Evolutionary conservation across 176 grass and related monocot genomes (phyloP).

Genomic region (Triticum monococcum): DNA sequence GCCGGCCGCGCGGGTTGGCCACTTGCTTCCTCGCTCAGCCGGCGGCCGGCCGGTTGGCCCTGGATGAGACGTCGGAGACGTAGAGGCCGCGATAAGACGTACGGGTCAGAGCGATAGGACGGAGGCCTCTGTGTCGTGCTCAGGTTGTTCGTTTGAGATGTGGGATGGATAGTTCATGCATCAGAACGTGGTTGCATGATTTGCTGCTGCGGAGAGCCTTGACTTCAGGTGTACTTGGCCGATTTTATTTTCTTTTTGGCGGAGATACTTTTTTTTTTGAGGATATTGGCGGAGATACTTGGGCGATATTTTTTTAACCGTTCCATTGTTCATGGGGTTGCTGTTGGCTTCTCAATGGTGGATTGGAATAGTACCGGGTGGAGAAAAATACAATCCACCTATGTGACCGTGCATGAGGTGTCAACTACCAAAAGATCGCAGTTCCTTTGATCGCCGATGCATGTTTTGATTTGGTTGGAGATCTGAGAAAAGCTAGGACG

Average conservation of each 20-base stretch:
- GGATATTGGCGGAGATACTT: too few relatives aligned
- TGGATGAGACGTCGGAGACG: neutral
- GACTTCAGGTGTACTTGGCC: neutral
- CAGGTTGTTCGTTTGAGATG: neutral
- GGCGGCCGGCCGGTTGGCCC: neutral
- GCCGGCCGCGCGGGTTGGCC: neutral
- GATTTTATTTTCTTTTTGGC: neutral
- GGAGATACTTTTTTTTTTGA: too few relatives aligned
- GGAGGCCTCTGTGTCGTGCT: neutral
- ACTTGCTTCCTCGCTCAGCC: neutral
- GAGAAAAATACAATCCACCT: neutral
- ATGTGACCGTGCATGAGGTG: neutral
- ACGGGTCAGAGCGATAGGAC: constrained; percentile 5
- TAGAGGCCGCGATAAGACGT: neutral
- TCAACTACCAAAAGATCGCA: neutral
- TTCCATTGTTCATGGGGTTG: neutral
- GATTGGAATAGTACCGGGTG: neutral
- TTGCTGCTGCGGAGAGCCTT: neutral
- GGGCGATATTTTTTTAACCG: too few relatives aligned
- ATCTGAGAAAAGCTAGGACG: neutral
- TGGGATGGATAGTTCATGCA: neutral
- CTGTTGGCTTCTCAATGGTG: neutral
- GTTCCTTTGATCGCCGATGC: neutral
- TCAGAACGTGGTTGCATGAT: constrained; percentile 13
- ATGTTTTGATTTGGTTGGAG: neutral